A percentile compares a stretch with the other conserved stretches of the same genome.
Conservation (phyloP, 768 basidiomycete species). For the Antrodiella citrinella region DNA sequence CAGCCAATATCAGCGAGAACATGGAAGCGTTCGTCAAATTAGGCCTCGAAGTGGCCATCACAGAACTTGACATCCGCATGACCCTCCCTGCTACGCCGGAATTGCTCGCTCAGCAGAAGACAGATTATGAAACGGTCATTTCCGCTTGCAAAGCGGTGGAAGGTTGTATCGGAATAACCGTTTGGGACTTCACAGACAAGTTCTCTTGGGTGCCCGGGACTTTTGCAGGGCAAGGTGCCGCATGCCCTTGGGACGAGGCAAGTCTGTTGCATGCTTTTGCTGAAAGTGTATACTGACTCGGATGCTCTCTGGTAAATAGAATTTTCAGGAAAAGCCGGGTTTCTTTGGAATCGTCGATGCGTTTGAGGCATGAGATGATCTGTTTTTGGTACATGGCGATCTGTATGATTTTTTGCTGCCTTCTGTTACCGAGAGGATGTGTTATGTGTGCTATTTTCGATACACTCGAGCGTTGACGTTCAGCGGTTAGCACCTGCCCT, state of each 20-base stretch:
- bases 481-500: too few species aligned
- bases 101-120: constrained; percentile 44
- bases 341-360: constrained; percentile 20
- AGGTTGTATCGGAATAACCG: constrained; percentile 28
- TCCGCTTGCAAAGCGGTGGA: constrained; percentile 37
- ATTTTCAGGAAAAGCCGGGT: constrained; percentile 19
- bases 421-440: too few species aligned
- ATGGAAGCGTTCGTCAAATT: constrained; percentile 45
- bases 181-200: constrained; percentile 36
- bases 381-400: too few species aligned
- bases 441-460: too few species aligned
- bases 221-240: constrained; percentile 26
- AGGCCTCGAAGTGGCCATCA: constrained; percentile 61
- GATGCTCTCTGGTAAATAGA: constrained; percentile 8
- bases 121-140: constrained; percentile 48
- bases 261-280: neutral
- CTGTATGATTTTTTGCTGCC: too few species aligned
- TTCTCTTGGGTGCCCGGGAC: constrained; percentile 28
- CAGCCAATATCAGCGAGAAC: constrained; percentile 35
- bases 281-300: neutral
- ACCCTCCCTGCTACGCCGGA: constrained; percentile 45
- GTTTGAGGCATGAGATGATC: too few species aligned
- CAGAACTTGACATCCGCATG: constrained; percentile 62
- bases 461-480: too few species aligned
- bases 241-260: constrained; percentile 24